Conservation (phyloP, 371 early-diverging fungal species). For the Blakeslea trispora region DNA sequence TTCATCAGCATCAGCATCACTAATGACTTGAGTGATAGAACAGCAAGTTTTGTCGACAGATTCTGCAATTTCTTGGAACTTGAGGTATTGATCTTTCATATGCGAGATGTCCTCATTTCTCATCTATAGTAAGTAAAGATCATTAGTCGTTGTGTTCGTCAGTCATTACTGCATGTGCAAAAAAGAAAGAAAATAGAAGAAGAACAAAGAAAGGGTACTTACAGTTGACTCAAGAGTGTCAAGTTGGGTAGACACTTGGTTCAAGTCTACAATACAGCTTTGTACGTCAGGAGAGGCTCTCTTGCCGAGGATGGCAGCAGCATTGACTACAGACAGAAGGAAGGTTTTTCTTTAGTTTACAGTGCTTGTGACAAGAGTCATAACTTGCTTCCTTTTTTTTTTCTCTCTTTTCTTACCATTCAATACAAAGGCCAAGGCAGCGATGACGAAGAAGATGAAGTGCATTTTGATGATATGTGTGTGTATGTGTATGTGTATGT, state of each 20-base stretch:
- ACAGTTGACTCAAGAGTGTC: background rate
- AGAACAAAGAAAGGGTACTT: background rate
- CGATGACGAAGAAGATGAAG: no score
- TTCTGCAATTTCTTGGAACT: background rate
- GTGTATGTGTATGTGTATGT: no score
- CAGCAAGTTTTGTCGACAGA: constrained; percentile 5
- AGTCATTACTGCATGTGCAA: no score
- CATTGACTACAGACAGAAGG: background rate
- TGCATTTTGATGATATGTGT: no score
- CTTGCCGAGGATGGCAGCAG: constrained; percentile 6
- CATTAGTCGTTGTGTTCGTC: no score
- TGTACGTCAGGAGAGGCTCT: constrained; percentile 7
- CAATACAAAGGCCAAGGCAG: no score
- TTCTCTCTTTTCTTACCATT: no score
- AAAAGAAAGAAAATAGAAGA: no score
- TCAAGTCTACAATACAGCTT: background rate
- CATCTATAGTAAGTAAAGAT: background rate
- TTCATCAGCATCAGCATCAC: constrained; percentile 12
- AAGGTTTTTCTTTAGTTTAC: no score
- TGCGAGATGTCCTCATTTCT: background rate
- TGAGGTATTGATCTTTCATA: background rate
- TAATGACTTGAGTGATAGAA: constrained; percentile 4
- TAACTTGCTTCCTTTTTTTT: no score
- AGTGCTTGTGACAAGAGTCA: no score
- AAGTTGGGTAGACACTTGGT: background rate